phyloP scores from a whole-genome alignment of 2,329 filamentous ascomycete species.

The Cryphonectria japonica region DNA sequence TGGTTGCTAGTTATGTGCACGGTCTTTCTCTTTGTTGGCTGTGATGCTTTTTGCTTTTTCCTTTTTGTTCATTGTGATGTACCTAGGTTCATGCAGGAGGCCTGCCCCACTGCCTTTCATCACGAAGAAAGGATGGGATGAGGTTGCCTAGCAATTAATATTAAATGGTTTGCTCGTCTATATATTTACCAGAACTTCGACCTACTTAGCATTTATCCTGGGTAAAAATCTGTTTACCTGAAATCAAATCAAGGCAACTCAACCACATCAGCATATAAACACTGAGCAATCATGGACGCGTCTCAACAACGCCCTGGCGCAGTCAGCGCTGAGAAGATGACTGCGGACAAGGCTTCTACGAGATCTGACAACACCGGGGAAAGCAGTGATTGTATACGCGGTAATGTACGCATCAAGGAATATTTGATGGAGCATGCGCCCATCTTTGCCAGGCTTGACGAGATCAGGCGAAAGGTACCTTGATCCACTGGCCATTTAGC shows the following conservation, averaged over 20 bases:
- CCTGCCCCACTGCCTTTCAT: background rate
- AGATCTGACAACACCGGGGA: no score
- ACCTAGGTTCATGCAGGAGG: background rate
- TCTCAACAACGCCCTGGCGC: background rate
- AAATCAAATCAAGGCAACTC: background rate
- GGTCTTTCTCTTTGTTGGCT: background rate
- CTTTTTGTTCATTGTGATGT: background rate
- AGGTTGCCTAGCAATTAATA: background rate
- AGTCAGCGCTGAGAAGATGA: background rate
- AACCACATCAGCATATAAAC: background rate
- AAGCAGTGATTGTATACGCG: background rate
- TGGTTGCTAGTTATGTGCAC: background rate
- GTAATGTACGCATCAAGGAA: background rate
- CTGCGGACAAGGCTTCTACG: background rate
- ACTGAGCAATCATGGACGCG: background rate
- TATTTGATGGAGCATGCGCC: constrained; percentile 22
- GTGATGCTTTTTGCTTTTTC: background rate
- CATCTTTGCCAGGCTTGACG: constrained; percentile 13
- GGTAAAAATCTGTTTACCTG: background rate
- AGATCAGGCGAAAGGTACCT: constrained; percentile 16
- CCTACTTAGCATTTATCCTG: background rate
- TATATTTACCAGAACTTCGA: background rate
- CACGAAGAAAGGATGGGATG: background rate
- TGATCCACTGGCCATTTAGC: background rate
- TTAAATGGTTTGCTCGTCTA: background rate